Evolutionary conservation across 129 eudicot genomes (phyloP), one percentile per base, ranked within the genome.

Genomic region (Kitagawia praeruptora): DNA sequence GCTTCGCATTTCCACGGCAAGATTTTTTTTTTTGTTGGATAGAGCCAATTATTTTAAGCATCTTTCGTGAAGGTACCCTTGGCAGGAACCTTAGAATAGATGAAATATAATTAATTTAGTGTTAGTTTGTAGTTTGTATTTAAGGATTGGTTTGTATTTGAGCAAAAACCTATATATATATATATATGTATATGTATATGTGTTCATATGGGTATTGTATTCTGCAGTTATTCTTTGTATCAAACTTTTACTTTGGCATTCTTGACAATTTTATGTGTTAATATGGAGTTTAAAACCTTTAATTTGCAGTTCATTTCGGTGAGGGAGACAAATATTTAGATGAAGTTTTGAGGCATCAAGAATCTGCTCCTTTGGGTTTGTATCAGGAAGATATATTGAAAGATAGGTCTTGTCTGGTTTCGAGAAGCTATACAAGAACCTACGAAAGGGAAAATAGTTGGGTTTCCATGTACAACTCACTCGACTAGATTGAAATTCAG

Each of bases 301-400:
- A 44, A n/a, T 70, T 75, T 18, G 85, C 97, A 84, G 88, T 83
- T 85, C 88, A 70, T 76, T 77, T 54, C 51, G 47, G 84, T 81
- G 78, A 80, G 74, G 84, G 71, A 70, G 78, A 72, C 18, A 66
- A 76, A 56, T 80, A 78, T 75, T 80, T 75, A 70, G 64, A 75
- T 77, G 82, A 70, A 72, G 0, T 74, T 28, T 79, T 46, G 49
- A 76, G 73, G 49, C 28, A 76, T 47, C 31, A 66, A 86, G 19
- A 82, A 84, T 83, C 28, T 23, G 75, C 78, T 70, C n/a, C 39
- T 61, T 63, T 56, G 49, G 83, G 79, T 42, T 78, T 85, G 87
- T 74, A 77, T 82, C 80, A 73, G 82, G 86, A 85, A 85, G 93
- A 85, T 54, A 93, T 90, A 96, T 84, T 93, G 92, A 92, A 93